Conservation (phyloP, 352 stramenopile genomes). For the Phytophthora uliginosa region DNA sequence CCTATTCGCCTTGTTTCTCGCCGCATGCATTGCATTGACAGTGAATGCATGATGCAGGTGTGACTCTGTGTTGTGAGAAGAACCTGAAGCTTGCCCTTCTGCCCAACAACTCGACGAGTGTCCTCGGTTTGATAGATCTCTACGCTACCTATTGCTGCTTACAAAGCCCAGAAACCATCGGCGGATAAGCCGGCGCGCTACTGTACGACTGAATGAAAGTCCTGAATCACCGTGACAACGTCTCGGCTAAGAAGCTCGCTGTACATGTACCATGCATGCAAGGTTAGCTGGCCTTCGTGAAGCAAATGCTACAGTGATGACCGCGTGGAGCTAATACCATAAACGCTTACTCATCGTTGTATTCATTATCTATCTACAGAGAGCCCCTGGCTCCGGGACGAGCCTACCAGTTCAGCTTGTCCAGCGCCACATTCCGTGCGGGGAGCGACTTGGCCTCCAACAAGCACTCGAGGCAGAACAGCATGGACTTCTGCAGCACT, state of each 20-base stretch:
- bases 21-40: not conserved
- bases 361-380: constrained; percentile 31
- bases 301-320: not conserved
- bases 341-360: not conserved
- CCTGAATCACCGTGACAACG: not conserved
- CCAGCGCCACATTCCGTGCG: constrained; percentile 28
- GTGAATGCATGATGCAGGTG: not conserved
- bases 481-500: constrained; percentile 39
- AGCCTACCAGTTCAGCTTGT: constrained; percentile 40
- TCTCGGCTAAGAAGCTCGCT: not conserved
- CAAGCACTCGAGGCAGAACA: constrained; percentile 57
- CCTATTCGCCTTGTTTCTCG: constrained; percentile 24
- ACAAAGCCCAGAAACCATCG: too few relatives aligned
- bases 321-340: constrained; percentile 10
- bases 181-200: not conserved
- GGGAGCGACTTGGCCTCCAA: constrained; percentile 52
- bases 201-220: not conserved
- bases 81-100: not conserved
- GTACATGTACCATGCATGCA: too few relatives aligned
- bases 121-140: not conserved
- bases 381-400: not conserved
- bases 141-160: too few relatives aligned
- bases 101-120: constrained; percentile 10
- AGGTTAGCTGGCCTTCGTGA: not conserved
- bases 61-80: constrained; percentile 10